phyloP scores from a whole-genome alignment of 768 basidiomycete species.

The Podaxis rugospora region DNA sequence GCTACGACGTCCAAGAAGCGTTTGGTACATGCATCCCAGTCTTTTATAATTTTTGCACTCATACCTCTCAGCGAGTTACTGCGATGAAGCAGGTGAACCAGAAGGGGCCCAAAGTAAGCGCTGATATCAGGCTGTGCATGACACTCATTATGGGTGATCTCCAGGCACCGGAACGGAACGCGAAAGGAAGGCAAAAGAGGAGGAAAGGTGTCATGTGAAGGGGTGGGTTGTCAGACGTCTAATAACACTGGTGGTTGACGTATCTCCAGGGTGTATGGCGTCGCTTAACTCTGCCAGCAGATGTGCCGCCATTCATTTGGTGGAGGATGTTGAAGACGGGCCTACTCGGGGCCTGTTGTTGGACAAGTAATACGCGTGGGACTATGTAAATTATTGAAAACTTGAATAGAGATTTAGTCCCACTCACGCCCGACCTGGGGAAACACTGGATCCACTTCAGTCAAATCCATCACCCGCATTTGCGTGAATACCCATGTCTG shows the following conservation, averaged over 20 bases:
- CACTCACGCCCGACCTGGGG: background rate
- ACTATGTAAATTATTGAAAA: background rate
- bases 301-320: background rate
- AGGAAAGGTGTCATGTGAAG: background rate
- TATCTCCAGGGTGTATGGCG: background rate
- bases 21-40: background rate
- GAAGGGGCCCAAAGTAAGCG: background rate
- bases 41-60: background rate
- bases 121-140: background rate
- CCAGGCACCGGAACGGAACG: background rate
- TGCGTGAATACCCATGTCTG: too few species aligned
- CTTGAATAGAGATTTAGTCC: background rate
- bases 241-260: background rate
- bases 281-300: background rate
- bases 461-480: background rate
- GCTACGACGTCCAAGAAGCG: background rate
- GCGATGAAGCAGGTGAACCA: background rate
- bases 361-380: background rate
- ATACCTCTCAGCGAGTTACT: background rate
- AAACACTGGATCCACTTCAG: background rate
- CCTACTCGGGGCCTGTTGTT: background rate
- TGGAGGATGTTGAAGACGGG: background rate
- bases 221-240: background rate
- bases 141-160: background rate
- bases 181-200: background rate